Base-by-base conservation (phyloP, 2,329 filamentous ascomycete species). In the Colletotrichum sp. region DNA sequence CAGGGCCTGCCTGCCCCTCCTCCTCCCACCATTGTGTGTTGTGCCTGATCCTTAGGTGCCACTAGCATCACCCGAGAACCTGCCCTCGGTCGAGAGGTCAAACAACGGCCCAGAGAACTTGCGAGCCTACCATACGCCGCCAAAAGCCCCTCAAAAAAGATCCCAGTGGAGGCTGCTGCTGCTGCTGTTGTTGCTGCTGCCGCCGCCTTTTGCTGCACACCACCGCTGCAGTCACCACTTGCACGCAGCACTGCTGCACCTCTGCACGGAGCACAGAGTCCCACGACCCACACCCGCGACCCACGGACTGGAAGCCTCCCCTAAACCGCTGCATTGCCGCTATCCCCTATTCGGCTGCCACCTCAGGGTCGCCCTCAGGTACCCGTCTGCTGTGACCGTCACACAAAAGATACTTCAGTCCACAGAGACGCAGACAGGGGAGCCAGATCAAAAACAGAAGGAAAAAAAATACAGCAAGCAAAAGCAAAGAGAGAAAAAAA, bases 1-100 rank as follows among this genome's bases (percentile, higher is more conserved):
- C 75, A 77, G 66, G 75, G 71, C 71, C 71, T 70, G 75, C 62
- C 57, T 67, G 66, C 75, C 71, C 75, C 71, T 77, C 74, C 49
- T 65, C 36, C 75, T 71, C 36, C 71, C 71, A 70, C 44, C 72
- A 67, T 26, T 18, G 59, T 69, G 32, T 64, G 21, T 28, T 30
- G 60, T 75, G 52, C 71, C 60, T 75, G 75, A 67, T 65, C 18
- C 75, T 73, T 59, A 44, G 59, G 64, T 73, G 73, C 64, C 70
- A 65, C 70, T 73, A 76, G 63, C 73, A 76, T 59, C 69, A 73
- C 64, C 70, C 64, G 44, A 65, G 59, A 73, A 36, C 32, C 70
- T 57, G 59, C 49, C 57, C 63, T 52, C 65, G 64, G 39, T 63
- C 34, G 59, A 69, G 36, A 76, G 49, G 57, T 73, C 73, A 76